phyloP scores from a whole-genome alignment of 2,329 filamentous ascomycete genomes.

The Penicillium sp. region DNA sequence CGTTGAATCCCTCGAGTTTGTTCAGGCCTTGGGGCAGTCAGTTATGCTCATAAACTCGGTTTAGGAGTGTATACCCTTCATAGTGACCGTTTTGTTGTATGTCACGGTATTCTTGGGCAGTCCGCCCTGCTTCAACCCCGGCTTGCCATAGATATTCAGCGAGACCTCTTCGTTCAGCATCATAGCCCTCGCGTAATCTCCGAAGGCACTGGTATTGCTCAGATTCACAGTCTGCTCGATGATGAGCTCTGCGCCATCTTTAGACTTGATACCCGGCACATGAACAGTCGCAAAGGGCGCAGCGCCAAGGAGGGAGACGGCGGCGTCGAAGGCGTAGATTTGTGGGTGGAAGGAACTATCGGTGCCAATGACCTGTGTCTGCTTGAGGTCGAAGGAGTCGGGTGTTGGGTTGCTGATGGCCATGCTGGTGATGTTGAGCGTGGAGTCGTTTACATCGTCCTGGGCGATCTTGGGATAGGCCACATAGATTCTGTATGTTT shows the following conservation, averaged over 20 bases:
- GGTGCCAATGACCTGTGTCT: conserved; percentile 47
- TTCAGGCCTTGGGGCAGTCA: conserved; percentile 49
- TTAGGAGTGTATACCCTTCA: conserved; percentile 49
- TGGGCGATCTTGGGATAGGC: conserved; percentile 57
- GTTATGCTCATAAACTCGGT: background rate
- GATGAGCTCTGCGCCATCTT: conserved; percentile 39
- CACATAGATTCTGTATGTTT: conserved; percentile 49
- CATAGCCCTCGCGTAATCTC: conserved; percentile 46
- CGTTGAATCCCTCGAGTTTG: conserved; percentile 48
- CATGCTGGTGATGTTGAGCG: conserved; percentile 48
- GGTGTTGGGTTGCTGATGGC: conserved; percentile 48
- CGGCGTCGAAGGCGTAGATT: conserved; percentile 51
- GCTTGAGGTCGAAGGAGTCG: conserved; percentile 46
- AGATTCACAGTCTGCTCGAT: conserved; percentile 46
- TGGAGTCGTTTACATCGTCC: conserved; percentile 49
- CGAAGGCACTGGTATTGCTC: conserved; percentile 43
- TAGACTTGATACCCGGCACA: conserved; percentile 44
- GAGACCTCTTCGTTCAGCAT: conserved; percentile 48
- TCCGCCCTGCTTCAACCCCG: conserved; percentile 47
- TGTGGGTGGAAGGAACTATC: conserved; percentile 50
- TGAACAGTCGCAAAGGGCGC: conserved; percentile 43
- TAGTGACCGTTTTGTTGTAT: conserved; percentile 54
- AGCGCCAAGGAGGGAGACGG: conserved; percentile 45
- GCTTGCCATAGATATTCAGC: conserved; percentile 49
- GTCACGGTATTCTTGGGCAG: conserved; percentile 49